Base-by-base conservation (phyloP, 2,329 filamentous ascomycete genomes). In the Sphaceloma murrayae region DNA sequence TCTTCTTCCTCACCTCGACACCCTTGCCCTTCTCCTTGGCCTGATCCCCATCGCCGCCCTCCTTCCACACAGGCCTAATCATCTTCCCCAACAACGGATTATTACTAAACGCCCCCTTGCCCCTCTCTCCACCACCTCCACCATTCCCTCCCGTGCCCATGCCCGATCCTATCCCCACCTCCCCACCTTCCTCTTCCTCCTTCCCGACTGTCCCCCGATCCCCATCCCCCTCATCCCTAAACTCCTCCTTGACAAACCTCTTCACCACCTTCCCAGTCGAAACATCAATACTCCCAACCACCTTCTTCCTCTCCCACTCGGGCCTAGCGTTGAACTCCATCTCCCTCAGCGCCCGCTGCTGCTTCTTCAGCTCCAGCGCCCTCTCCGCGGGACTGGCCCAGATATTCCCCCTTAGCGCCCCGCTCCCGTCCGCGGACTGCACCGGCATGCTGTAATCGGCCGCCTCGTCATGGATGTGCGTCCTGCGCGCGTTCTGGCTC, bases 321-420 rank as follows among this genome's bases (percentile, higher is more conserved):
- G 87, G 86, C 42, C 75, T 70, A 3, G 82, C 80, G 53, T 82
- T 83, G 79, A 87, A 93, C 56, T 94, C 85, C 70, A 91, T 80
- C 62, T 94, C 85, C 4, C 85, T 70, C 53, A 94, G 64, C 3
- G 88, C 67, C 59, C 83, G 85, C 63, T 94, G 87, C 63, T 94
- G 88, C 47, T 79, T 75, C 63, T 89, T 93, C 46, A 94, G 66
- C 59, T 91, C 85, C 51, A 79, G 70, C 1, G 87, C 88, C 31
- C 87, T 74, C 61, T 94, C 85, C 51, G 84, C 79, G 0, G 87
- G 85, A 11, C 69, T 85, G 39, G 86, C 83, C 87, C 87, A 94
- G 66, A 91, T 81, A 53, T 75, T 86, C 2, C 30, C 32, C 4
- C 42, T 26, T 32, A 29, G 6, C 13, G 27, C 29, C 4, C 30